Conservation (phyloP, 225 moss, liverwort and hornwort genomes). For the Marchantia paleacea region DNA sequence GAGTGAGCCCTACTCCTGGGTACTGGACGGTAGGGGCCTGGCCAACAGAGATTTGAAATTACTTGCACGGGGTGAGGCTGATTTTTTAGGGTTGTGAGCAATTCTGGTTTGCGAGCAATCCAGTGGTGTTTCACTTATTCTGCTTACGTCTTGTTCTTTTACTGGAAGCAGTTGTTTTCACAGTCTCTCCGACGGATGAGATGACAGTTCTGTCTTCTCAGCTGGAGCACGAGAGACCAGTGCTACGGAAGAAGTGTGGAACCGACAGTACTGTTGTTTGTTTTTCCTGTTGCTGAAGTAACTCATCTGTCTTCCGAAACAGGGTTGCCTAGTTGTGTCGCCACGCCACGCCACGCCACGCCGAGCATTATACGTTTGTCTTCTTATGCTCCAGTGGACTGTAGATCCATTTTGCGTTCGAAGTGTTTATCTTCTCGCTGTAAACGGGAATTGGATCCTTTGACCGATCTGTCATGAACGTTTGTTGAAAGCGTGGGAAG, state of each 20-base stretch:
- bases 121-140: too few species aligned
- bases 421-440: neutral
- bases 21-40: neutral
- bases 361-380: neutral
- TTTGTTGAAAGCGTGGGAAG: neutral
- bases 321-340: neutral
- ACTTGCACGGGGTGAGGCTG: neutral
- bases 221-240: neutral
- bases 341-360: neutral
- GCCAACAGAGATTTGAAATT: neutral
- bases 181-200: neutral
- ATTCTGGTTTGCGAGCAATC: neutral
- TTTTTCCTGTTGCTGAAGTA: neutral
- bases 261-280: neutral
- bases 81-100: constrained; percentile 7
- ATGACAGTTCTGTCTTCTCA: neutral
- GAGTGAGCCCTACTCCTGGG: neutral
- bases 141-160: neutral
- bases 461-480: neutral
- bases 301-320: neutral
- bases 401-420: neutral
- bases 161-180: neutral
- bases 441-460: neutral
- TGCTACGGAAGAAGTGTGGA: neutral
- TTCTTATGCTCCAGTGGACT: neutral